These are phyloP conservation scores for Boletus patriciae DNA, from an alignment of 768 basidiomycete genomes.

Conservation along the genomic window DNA sequence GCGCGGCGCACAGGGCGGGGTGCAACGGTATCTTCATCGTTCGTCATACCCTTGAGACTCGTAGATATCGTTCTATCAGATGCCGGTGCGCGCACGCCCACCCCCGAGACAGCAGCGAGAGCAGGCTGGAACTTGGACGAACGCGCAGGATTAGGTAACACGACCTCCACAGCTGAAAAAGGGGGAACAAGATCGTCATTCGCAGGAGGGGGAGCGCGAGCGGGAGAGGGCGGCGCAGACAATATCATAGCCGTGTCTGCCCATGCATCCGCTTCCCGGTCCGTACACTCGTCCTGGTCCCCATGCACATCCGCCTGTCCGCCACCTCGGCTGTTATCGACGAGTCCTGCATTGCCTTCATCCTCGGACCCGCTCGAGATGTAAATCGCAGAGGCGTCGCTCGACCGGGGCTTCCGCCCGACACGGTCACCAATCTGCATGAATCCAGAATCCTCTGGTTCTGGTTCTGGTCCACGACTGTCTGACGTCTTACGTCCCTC, in stretches of 20 bases:
- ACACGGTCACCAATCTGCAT: not conserved
- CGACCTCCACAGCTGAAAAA: not conserved
- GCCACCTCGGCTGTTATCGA: not conserved
- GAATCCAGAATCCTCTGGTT: not conserved
- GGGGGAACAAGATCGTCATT: not conserved
- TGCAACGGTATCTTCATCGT: not conserved
- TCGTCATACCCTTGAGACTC: not conserved
- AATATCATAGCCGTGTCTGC: slow-evolving; percentile 29
- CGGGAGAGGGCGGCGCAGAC: slow-evolving; percentile 24
- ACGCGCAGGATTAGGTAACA: slow-evolving; percentile 1
- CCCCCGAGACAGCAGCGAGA: not conserved
- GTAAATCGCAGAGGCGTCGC: slow-evolving; percentile 21
- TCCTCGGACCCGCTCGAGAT: slow-evolving; percentile 32
- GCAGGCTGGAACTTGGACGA: slow-evolving; percentile 23
- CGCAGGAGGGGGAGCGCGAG: not conserved
- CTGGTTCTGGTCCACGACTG: not conserved
- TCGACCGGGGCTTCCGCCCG: slow-evolving; percentile 3
- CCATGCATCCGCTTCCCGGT: slow-evolving; percentile 7
- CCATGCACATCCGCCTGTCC: not conserved
- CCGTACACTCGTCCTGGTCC: not conserved
- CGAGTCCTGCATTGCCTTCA: not conserved
- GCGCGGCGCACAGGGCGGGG: not conserved
- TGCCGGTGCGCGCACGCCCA: not conserved
- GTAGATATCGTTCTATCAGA: not conserved
- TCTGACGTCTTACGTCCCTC: not conserved